Conservation (phyloP, 352 stramenopile genomes). For the Sclerospora graminicola region DNA sequence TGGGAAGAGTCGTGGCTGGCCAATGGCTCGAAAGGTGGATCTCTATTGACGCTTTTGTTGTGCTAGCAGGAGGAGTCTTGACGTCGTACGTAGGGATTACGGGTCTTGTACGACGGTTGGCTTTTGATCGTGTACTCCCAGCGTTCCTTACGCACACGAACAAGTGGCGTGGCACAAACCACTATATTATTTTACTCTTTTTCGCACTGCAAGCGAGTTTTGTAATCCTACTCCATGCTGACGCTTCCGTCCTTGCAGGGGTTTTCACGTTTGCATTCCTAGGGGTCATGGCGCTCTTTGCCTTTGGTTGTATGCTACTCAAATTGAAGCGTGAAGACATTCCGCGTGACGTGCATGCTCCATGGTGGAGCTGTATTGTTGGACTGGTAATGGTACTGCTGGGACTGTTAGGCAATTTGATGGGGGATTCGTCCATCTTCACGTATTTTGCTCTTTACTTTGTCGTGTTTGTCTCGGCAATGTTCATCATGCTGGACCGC, state of each 20-base stretch:
- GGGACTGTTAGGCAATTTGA: conserved; percentile 49
- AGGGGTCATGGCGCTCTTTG: conserved; percentile 87
- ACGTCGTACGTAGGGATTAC: conserved; percentile 88
- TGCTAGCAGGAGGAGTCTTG: conserved; percentile 78
- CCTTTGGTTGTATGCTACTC: conserved; percentile 85
- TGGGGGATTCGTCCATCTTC: conserved; percentile 61
- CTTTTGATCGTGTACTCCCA: conserved; percentile 61
- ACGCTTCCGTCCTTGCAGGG: conserved; percentile 75
- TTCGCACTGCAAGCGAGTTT: conserved; percentile 61
- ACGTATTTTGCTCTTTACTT: conserved; percentile 80
- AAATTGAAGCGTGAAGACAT: conserved; percentile 89
- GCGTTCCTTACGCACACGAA: conserved; percentile 52
- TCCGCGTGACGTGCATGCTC: conserved; percentile 68
- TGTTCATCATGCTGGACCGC: conserved; percentile 77
- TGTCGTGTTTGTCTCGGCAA: conserved; percentile 47
- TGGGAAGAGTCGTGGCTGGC: conserved; percentile 41
- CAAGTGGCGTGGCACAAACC: conserved; percentile 66
- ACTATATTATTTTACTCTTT: conserved; percentile 77
- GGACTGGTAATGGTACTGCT: conserved; percentile 56
- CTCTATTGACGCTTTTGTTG: conserved; percentile 82
- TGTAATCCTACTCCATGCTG: conserved; percentile 65
- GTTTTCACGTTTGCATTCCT: conserved; percentile 91
- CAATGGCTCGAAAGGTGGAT: conserved; percentile 64
- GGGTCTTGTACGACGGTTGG: conserved; percentile 70
- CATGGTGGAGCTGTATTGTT: conserved; percentile 75